Evolutionary conservation across 179 eudicot species (phyloP).

Genomic region (Camellia oleifera): DNA sequence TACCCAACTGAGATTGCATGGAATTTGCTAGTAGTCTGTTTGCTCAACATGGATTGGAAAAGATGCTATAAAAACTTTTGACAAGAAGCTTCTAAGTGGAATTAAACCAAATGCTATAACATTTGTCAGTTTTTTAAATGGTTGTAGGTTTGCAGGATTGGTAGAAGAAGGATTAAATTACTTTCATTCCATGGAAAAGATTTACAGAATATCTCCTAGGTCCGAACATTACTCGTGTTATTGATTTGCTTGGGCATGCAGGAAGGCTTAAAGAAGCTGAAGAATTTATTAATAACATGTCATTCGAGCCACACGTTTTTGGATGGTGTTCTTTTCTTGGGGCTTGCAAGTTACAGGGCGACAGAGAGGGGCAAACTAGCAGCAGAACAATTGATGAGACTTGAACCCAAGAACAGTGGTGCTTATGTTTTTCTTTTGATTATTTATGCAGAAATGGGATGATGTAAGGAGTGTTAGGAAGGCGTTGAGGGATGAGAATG

Average conservation of each 20-base stretch:
- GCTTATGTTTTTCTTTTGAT: too few species aligned
- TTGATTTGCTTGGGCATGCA: conserved; percentile 44
- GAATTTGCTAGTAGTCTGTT: conserved; percentile 40
- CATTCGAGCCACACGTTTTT: too few species aligned
- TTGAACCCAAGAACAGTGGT: too few species aligned
- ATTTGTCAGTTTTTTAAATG: conserved; percentile 40
- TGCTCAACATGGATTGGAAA: conserved; percentile 41
- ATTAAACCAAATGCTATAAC: conserved; percentile 40
- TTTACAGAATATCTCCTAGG: conserved; percentile 36
- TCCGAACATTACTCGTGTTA: conserved; percentile 47
- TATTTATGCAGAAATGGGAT: too few species aligned
- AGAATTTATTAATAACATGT: too few species aligned
- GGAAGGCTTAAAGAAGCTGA: conserved; percentile 36
- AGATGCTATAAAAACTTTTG: conserved; percentile 8
- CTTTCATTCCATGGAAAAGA: conserved; percentile 29
- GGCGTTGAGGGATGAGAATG: too few species aligned
- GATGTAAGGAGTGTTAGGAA: too few species aligned
- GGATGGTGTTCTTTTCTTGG: too few species aligned
- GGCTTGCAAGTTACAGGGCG: too few species aligned
- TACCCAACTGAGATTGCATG: conserved; percentile 30
- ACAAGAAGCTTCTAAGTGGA: conserved; percentile 27
- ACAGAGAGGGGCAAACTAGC: too few species aligned
- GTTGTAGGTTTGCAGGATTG: conserved; percentile 58
- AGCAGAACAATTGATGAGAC: too few species aligned
- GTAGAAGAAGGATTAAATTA: conserved; percentile 20